Conservation (phyloP, 2,329 filamentous ascomycete genomes). For the Phialophora tarda region DNA sequence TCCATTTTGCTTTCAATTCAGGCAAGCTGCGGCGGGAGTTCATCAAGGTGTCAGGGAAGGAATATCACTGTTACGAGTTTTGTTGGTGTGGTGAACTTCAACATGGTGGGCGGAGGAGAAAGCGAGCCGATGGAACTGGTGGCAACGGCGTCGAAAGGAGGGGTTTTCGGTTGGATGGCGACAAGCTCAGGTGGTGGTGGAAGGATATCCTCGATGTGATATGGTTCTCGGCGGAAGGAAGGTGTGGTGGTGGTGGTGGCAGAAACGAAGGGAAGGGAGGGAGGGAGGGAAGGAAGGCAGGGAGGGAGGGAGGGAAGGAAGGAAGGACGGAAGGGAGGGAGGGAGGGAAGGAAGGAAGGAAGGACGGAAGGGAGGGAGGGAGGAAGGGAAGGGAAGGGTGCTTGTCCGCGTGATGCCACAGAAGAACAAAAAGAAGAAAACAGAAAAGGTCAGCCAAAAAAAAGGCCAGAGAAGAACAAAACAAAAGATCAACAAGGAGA, state of each 20-base stretch:
- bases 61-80: too few relatives aligned
- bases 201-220: neutral
- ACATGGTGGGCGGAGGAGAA: too few relatives aligned
- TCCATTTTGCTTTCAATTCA: neutral
- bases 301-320: neutral
- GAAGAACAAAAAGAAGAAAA: neutral
- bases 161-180: neutral
- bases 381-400: neutral
- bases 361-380: too few relatives aligned
- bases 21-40: neutral
- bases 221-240: neutral
- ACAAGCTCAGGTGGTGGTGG: neutral
- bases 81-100: too few relatives aligned
- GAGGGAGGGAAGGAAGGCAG: too few relatives aligned
- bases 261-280: neutral
- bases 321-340: neutral
- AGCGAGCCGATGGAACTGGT: too few relatives aligned
- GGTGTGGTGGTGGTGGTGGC: neutral
- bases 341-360: too few relatives aligned
- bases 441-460: slow-evolving; percentile 8
- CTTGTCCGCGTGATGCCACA: neutral
- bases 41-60: too few relatives aligned
- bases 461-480: slow-evolving; percentile 17
- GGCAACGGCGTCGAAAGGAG: too few relatives aligned
- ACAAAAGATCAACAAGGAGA: neutral